A percentile compares a stretch with the other conserved stretches of the same genome.
Conservation (phyloP, 1,284 basidiomycete genomes). For the Leccinum variabile region DNA sequence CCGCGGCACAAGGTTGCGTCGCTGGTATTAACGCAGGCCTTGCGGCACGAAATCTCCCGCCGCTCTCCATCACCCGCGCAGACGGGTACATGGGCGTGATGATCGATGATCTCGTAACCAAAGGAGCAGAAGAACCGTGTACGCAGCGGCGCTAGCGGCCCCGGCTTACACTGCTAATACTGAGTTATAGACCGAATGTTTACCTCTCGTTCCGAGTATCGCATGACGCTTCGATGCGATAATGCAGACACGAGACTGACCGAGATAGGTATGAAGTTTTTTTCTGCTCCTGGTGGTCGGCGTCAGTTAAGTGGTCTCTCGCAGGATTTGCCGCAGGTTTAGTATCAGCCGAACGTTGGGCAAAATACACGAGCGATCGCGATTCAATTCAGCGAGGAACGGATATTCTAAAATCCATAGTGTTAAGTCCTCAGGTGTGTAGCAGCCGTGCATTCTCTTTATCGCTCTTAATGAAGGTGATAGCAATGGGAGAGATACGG, state of each 20-base stretch:
- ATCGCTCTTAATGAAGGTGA: constrained; percentile 3
- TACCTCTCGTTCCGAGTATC: constrained; percentile 86
- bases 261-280: constrained; percentile 51
- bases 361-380: constrained; percentile 47
- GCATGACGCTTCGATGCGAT: constrained; percentile 83
- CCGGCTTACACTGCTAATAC: constrained; percentile 8
- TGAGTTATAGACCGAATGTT: constrained; percentile 82
- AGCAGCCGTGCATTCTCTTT: neutral
- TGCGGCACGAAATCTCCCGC: constrained; percentile 52
- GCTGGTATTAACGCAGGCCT: constrained; percentile 89
- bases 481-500: constrained; percentile 63
- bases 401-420: constrained; percentile 47
- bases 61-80: constrained; percentile 72
- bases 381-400: constrained; percentile 53
- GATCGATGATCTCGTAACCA: constrained; percentile 86
- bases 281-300: neutral
- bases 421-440: constrained; percentile 61
- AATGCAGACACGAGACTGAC: constrained; percentile 86
- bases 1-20: constrained; percentile 81
- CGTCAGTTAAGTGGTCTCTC: constrained; percentile 6
- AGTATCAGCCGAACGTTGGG: constrained; percentile 68
- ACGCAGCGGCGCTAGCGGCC: constrained; percentile 17
- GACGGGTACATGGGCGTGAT: constrained; percentile 87
- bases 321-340: constrained; percentile 55
- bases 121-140: constrained; percentile 90